Conservation (phyloP, 345 rosid species). For the Sisymbrium altissimum region DNA sequence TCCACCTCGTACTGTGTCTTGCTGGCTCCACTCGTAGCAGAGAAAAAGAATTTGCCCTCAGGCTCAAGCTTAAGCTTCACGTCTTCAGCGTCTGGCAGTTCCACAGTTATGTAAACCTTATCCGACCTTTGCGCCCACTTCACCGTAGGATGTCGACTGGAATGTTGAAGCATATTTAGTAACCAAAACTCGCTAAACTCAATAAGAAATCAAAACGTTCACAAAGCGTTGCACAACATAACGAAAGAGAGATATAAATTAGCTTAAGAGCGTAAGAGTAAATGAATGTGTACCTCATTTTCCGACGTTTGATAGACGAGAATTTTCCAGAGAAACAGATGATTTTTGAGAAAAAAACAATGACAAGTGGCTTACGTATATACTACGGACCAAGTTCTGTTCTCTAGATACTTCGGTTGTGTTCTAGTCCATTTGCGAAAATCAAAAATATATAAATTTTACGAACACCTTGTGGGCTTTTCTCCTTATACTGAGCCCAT, state of each 20-base stretch:
- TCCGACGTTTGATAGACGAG: not conserved
- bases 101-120: conserved; percentile 47
- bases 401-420: conserved; percentile 16
- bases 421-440: conserved; percentile 6
- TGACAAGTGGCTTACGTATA: not conserved
- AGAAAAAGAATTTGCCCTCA: conserved; percentile 51
- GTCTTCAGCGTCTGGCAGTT: conserved; percentile 54
- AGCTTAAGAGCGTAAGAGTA: too few species aligned
- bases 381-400: not conserved
- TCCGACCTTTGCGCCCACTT: conserved; percentile 66
- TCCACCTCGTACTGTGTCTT: conserved; percentile 48
- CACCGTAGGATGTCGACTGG: conserved; percentile 52
- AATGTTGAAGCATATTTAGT: not conserved
- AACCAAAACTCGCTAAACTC: not conserved
- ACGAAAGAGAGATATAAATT: not conserved
- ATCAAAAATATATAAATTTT: not conserved
- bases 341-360: not conserved
- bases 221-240: too few species aligned
- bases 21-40: conserved; percentile 47
- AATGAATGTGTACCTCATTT: conserved; percentile 22
- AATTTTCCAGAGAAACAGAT: conserved; percentile 1
- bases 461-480: not conserved
- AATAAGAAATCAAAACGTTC: too few species aligned
- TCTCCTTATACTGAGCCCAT: not conserved
- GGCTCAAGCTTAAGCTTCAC: conserved; percentile 57